Evolutionary conservation across 805 yeast genomes (phyloP).

Genomic region (Kluyveromyces aestuarii): DNA sequence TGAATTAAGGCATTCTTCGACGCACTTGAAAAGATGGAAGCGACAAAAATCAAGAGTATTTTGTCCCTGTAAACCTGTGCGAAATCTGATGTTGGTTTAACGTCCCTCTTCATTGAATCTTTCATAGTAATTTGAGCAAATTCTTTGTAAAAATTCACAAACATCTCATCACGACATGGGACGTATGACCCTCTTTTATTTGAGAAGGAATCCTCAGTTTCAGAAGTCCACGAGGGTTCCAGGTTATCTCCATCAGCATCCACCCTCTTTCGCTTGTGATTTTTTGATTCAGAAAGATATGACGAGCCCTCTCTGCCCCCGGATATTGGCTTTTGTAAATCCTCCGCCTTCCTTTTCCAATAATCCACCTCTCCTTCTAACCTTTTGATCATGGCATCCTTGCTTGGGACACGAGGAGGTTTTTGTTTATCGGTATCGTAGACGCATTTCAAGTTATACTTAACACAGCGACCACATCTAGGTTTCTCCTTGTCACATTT

Average conservation of each 20-base stretch:
- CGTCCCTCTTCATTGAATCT: slow-evolving; percentile 24
- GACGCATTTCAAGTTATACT: slow-evolving; percentile 19
- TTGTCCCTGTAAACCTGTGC: slow-evolving; percentile 24
- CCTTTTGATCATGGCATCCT: slow-evolving; percentile 24
- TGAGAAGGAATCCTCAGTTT: not conserved
- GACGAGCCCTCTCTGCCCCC: not conserved
- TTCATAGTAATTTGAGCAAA: slow-evolving; percentile 25
- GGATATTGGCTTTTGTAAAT: not conserved
- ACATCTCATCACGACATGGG: slow-evolving; percentile 10
- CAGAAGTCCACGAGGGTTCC: not conserved
- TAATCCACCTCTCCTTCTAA: slow-evolving; percentile 24
- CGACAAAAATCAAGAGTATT: slow-evolving; percentile 20
- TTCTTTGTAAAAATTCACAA: slow-evolving; percentile 19
- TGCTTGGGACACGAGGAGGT: slow-evolving; percentile 25
- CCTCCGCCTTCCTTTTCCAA: slow-evolving; percentile 23
- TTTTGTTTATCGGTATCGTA: slow-evolving; percentile 26
- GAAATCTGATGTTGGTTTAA: slow-evolving; percentile 27
- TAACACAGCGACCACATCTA: slow-evolving; percentile 22
- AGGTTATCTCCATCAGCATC: not conserved
- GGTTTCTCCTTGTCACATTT: slow-evolving; percentile 29
- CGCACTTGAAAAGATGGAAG: slow-evolving; percentile 22
- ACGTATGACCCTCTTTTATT: not conserved
- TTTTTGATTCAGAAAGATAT: not conserved
- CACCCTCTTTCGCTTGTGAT: not conserved
- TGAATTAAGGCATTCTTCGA: slow-evolving; percentile 24